A percentile compares a stretch with the other conserved stretches of the same genome.
phyloP scores from a whole-genome alignment of 1,284 basidiomycete genomes.

The Phellopilus nigrolimitatus region DNA sequence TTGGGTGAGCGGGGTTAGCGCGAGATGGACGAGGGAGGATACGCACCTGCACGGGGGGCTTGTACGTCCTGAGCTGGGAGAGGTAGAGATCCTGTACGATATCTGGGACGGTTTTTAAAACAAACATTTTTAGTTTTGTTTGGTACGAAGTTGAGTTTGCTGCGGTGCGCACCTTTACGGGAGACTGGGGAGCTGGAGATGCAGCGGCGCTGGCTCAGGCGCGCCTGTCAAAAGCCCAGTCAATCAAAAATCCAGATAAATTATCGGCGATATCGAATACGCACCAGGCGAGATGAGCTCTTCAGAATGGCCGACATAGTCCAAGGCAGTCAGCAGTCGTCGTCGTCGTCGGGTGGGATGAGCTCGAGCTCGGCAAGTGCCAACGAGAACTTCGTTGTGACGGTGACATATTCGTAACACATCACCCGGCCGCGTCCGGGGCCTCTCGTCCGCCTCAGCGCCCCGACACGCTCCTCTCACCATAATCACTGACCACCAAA shows the following conservation, averaged over 20 bases:
- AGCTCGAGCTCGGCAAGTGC: not conserved
- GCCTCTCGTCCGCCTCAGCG: too few species aligned
- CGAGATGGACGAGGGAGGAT: slow-evolving; percentile 10
- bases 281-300: slow-evolving; percentile 16
- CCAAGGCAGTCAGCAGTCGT: not conserved
- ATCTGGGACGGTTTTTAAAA: too few species aligned
- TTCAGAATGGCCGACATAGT: slow-evolving; percentile 15
- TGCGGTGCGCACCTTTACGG: slow-evolving; percentile 58
- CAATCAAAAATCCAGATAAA: not conserved
- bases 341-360: slow-evolving; percentile 9
- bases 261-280: not conserved
- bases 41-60: slow-evolving; percentile 55
- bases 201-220: slow-evolving; percentile 31
- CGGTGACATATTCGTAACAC: not conserved
- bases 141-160: not conserved
- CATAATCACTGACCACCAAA: slow-evolving; percentile 5
- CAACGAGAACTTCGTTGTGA: not conserved
- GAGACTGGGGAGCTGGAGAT: slow-evolving; percentile 62
- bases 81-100: slow-evolving; percentile 91
- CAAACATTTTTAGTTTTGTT: too few species aligned
- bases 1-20: slow-evolving; percentile 6
- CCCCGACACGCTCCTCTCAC: not conserved
- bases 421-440: not conserved
- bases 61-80: slow-evolving; percentile 88
- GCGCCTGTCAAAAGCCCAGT: slow-evolving; percentile 5